A percentile compares a stretch with the other conserved stretches of the same genome.
Evolutionary conservation across 2,329 filamentous ascomycete species (phyloP).

Genomic region (Talaromyces sp.): DNA sequence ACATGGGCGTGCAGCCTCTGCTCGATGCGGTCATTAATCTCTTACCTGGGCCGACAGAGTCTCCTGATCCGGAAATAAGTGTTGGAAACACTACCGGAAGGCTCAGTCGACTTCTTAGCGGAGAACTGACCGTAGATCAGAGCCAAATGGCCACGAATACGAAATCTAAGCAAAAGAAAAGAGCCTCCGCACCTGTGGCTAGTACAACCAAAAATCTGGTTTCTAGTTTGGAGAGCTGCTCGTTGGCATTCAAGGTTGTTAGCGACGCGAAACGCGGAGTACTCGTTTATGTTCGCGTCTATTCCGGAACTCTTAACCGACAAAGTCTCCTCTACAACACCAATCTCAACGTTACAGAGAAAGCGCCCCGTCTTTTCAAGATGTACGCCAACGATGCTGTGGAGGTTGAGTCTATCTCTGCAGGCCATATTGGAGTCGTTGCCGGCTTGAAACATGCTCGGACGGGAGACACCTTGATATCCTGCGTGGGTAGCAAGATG

Average conservation of each 20-base stretch:
- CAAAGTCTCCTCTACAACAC: conserved; percentile 82
- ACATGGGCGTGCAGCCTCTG: conserved; percentile 88
- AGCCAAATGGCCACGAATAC: conserved; percentile 24
- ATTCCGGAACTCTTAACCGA: conserved; percentile 72
- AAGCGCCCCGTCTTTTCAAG: conserved; percentile 73
- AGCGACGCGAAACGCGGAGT: conserved; percentile 81
- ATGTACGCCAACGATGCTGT: conserved; percentile 86
- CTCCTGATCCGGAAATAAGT: conserved; percentile 72
- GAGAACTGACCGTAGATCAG: conserved; percentile 37
- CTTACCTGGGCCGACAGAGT: conserved; percentile 73
- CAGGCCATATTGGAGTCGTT: conserved; percentile 91
- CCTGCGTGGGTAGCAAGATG: conserved; percentile 60
- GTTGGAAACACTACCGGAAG: conserved; percentile 55
- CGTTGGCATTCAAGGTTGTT: conserved; percentile 85
- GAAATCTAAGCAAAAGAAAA: conserved; percentile 40
- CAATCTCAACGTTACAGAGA: conserved; percentile 71
- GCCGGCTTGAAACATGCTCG: conserved; percentile 84
- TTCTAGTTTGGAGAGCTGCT: conserved; percentile 64
- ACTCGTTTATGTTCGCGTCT: conserved; percentile 86
- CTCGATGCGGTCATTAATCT: conserved; percentile 85
- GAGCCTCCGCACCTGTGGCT: conserved; percentile 30
- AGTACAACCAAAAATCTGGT: conserved; percentile 43
- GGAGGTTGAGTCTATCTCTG: conserved; percentile 71
- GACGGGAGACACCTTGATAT: conserved; percentile 86
- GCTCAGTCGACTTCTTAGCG: conserved; percentile 45